Percentiles rank a stretch among this genome's conserved stretches.
These are phyloP conservation scores for Pseudogymnoascus sp. DNA, from an alignment of 2,329 filamentous ascomycete species.

Conservation along the genomic window DNA sequence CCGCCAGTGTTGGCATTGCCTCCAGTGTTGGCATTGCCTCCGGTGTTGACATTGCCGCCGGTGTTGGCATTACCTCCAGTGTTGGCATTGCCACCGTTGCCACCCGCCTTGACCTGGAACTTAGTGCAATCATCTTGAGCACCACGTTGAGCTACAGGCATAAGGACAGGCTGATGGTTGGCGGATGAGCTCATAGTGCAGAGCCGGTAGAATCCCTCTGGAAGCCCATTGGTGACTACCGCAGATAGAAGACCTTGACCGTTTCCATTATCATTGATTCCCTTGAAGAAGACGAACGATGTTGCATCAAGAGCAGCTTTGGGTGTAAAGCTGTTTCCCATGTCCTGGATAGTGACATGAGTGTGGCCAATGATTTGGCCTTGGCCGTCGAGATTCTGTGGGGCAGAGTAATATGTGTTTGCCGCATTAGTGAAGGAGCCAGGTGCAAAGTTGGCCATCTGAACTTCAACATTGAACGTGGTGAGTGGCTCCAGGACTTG, in stretches of 20 bases:
- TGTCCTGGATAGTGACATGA: slow-evolving; percentile 32
- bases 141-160: slow-evolving; percentile 39
- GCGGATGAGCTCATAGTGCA: slow-evolving; percentile 36
- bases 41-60: slow-evolving; percentile 13
- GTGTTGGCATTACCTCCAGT: too few species aligned
- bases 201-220: slow-evolving; percentile 36
- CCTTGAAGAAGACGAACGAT: slow-evolving; percentile 35
- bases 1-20: background rate
- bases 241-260: slow-evolving; percentile 33
- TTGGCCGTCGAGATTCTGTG: slow-evolving; percentile 25
- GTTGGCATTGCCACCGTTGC: background rate
- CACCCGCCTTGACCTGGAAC: slow-evolving; percentile 29
- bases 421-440: slow-evolving; percentile 34
- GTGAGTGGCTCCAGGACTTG: slow-evolving; percentile 18
- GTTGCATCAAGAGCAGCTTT: slow-evolving; percentile 25
- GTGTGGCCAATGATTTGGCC: slow-evolving; percentile 33
- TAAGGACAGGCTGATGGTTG: slow-evolving; percentile 38
- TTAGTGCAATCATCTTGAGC: slow-evolving; percentile 40
- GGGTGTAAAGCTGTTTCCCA: slow-evolving; percentile 29
- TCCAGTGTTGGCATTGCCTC: slow-evolving; percentile 22
- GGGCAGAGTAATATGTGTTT: slow-evolving; percentile 33
- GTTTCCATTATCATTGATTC: slow-evolving; percentile 35
- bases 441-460: slow-evolving; percentile 29
- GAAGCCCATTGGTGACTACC: slow-evolving; percentile 32
- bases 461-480: slow-evolving; percentile 29